Conservation (phyloP, 148 eudicot species). For the Rhododendron griersonianum region DNA sequence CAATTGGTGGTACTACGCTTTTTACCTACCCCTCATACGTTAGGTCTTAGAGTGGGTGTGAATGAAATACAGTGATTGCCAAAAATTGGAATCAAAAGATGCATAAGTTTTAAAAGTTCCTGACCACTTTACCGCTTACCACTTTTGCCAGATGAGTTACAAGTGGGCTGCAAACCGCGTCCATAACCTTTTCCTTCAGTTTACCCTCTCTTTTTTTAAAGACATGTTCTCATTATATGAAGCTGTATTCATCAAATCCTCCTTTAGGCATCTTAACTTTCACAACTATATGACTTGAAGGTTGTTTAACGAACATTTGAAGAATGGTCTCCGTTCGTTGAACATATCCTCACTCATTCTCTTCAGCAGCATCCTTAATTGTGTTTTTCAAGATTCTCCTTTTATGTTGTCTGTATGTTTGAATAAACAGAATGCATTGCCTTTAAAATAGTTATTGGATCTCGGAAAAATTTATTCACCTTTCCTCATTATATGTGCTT, state of each 20-base stretch:
- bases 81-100: background rate
- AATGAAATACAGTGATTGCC: background rate
- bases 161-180: background rate
- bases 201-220: background rate
- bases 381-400: background rate
- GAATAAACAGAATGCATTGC: background rate
- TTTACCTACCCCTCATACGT: background rate
- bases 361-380: background rate
- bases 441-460: background rate
- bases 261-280: background rate
- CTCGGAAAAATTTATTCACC: background rate
- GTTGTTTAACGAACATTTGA: background rate
- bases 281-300: background rate
- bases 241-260: background rate
- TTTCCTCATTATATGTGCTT: background rate
- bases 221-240: background rate
- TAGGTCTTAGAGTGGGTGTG: background rate
- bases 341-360: background rate
- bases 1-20: background rate
- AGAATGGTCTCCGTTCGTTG: background rate
- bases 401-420: background rate
- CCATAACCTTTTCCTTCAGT: background rate
- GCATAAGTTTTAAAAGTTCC: background rate
- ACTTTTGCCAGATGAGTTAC: background rate
- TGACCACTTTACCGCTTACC: background rate